Evolutionary conservation across 345 rosid genomes (phyloP).

Genomic region (Turritis glabra): DNA sequence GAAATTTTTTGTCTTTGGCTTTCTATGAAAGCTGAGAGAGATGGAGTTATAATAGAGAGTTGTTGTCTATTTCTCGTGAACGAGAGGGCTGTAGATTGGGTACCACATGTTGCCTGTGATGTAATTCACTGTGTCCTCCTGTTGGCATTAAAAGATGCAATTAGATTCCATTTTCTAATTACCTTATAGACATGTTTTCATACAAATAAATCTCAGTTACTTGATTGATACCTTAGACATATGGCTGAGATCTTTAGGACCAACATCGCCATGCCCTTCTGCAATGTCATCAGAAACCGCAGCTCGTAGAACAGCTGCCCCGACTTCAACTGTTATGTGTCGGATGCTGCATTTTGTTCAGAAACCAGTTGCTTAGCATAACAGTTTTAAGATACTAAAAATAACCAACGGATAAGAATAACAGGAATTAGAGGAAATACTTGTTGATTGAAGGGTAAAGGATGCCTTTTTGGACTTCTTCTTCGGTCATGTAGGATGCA

Average conservation of each 20-base stretch:
- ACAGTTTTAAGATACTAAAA: neutral
- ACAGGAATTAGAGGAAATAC: constrained; percentile 40
- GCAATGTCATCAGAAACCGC: constrained; percentile 82
- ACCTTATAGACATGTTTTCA: neutral
- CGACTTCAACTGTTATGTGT: constrained; percentile 88
- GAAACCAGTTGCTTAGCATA: neutral
- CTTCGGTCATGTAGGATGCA: constrained; percentile 92
- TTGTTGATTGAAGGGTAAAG: constrained; percentile 84
- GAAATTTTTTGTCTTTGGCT: neutral
- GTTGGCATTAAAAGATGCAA: constrained; percentile 31
- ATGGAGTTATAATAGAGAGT: neutral
- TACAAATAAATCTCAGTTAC: neutral
- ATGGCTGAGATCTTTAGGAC: constrained; percentile 64
- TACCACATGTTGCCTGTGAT: constrained; percentile 79
- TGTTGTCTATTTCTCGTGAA: constrained; percentile 70
- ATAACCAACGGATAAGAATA: constrained; percentile 5
- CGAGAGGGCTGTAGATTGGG: constrained; percentile 90
- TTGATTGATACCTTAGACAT: constrained; percentile 75
- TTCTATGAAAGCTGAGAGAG: constrained; percentile 23
- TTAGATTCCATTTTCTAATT: neutral
- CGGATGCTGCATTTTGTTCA: constrained; percentile 68
- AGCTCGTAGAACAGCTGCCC: constrained; percentile 87
- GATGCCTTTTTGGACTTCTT: constrained; percentile 73
- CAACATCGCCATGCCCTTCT: constrained; percentile 78
- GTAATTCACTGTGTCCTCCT: constrained; percentile 83